Percentiles rank a stretch among this genome's conserved stretches.
These are phyloP conservation scores for Ceratocystis colombiana DNA, from an alignment of 2,329 filamentous ascomycete genomes.

Conservation along the genomic window DNA sequence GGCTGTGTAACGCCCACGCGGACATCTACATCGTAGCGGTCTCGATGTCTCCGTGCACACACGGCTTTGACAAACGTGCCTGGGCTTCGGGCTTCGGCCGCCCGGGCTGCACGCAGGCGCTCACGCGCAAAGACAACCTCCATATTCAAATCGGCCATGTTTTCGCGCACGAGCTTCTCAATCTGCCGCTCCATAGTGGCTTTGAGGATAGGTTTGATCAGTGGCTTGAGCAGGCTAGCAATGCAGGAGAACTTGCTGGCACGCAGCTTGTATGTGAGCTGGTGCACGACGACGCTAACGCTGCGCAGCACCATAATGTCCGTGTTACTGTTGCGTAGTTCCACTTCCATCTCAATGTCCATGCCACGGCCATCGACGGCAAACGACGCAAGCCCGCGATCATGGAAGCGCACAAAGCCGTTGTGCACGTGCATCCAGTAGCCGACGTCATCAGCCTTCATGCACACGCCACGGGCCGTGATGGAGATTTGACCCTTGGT, in stretches of 20 bases:
- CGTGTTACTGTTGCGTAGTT: constrained; percentile 65
- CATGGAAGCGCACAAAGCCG: constrained; percentile 62
- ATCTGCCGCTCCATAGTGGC: constrained; percentile 71
- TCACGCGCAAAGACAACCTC: constrained; percentile 82
- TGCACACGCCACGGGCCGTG: constrained; percentile 64
- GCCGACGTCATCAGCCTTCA: constrained; percentile 76
- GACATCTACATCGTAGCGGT: constrained; percentile 63
- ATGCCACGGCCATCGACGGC: constrained; percentile 76
- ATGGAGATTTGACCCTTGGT: constrained; percentile 53
- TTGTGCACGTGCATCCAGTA: constrained; percentile 79
- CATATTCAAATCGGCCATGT: constrained; percentile 64
- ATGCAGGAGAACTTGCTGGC: constrained; percentile 68
- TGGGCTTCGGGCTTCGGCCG: constrained; percentile 39
- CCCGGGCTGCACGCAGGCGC: constrained; percentile 71
- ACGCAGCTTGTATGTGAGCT: constrained; percentile 67
- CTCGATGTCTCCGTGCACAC: constrained; percentile 67
- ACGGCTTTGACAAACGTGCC: constrained; percentile 69
- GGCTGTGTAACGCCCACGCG: constrained; percentile 48
- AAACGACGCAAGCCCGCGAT: constrained; percentile 79
- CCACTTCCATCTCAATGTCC: constrained; percentile 75
- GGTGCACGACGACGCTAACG: constrained; percentile 75
- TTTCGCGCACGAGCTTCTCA: constrained; percentile 57
- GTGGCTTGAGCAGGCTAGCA: constrained; percentile 72
- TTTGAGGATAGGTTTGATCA: constrained; percentile 70
- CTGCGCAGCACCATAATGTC: constrained; percentile 70